Evolutionary conservation across 305 asterid species (phyloP).

Genomic region (Salvia sclarea): DNA sequence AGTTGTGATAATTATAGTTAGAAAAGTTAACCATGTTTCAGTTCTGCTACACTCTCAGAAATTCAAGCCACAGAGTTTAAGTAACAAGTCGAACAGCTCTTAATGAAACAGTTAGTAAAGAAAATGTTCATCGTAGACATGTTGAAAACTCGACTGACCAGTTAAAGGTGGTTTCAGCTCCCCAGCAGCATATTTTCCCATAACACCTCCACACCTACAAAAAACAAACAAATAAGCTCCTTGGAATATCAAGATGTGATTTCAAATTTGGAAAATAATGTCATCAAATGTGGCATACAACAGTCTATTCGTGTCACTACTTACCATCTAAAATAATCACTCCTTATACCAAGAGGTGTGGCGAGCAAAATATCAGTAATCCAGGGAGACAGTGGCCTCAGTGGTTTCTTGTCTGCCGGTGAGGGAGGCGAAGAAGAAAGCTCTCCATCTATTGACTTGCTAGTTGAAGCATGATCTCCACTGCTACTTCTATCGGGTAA

Average conservation of each 20-base stretch:
- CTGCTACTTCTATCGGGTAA: slow-evolving; percentile 73
- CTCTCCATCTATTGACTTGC: slow-evolving; percentile 52
- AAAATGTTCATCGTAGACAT: background rate
- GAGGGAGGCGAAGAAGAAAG: slow-evolving; percentile 45
- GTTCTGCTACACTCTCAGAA: slow-evolving; percentile 12
- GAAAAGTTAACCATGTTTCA: slow-evolving; percentile 13
- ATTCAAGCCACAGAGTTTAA: slow-evolving; percentile 6
- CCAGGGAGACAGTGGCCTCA: slow-evolving; percentile 96
- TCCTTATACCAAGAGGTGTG: slow-evolving; percentile 93
- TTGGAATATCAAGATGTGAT: background rate
- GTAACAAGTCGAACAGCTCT: slow-evolving; percentile 7
- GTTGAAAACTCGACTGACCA: slow-evolving; percentile 55
- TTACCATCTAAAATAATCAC: slow-evolving; percentile 98
- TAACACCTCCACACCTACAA: slow-evolving; percentile 97
- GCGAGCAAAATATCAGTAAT: slow-evolving; percentile 93
- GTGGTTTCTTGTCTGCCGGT: slow-evolving; percentile 75
- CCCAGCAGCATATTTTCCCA: slow-evolving; percentile 99
- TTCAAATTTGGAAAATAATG: background rate
- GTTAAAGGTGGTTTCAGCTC: slow-evolving; percentile 91
- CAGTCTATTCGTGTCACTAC: slow-evolving; percentile 31
- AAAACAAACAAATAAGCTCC: too few species aligned
- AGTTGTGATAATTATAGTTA: slow-evolving; percentile 19
- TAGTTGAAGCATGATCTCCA: slow-evolving; percentile 73
- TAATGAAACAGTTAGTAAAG: background rate
- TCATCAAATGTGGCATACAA: slow-evolving; percentile 6